Conservation (phyloP, 164 flowering plant genomes). For the Saururus chinensis region DNA sequence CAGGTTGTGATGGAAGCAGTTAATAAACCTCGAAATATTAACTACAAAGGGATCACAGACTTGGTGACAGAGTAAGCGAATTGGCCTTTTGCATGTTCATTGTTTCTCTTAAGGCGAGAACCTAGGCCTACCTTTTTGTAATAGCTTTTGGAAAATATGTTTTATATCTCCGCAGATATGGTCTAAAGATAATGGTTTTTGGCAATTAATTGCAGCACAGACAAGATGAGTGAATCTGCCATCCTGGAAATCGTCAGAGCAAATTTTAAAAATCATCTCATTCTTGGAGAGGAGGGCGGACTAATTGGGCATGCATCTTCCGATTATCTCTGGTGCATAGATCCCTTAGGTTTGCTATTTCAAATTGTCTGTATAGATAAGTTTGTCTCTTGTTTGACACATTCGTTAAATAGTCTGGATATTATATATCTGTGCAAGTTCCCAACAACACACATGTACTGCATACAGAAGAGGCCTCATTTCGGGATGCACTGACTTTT, state of each 20-base stretch:
- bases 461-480: too few species aligned
- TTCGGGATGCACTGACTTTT: too few species aligned
- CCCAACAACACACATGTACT: too few species aligned
- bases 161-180: not conserved
- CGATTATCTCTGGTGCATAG: constrained; percentile 96
- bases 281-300: constrained; percentile 99
- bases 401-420: too few species aligned
- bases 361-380: not conserved
- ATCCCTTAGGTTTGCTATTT: constrained; percentile 71
- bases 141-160: not conserved
- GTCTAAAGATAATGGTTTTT: too few species aligned
- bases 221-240: constrained; percentile 77
- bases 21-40: constrained; percentile 71
- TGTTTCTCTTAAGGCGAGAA: not conserved
- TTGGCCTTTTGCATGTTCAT: not conserved
- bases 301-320: constrained; percentile 77
- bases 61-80: constrained; percentile 85
- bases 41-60: constrained; percentile 84
- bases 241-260: constrained; percentile 64
- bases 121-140: too few species aligned
- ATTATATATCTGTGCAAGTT: too few species aligned
- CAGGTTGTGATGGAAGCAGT: constrained; percentile 97
- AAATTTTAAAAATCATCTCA: constrained; percentile 69
- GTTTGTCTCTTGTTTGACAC: not conserved
- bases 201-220: constrained; percentile 57